Evolutionary conservation across 768 basidiomycete genomes (phyloP).

Genomic region (Lentinula sp.): DNA sequence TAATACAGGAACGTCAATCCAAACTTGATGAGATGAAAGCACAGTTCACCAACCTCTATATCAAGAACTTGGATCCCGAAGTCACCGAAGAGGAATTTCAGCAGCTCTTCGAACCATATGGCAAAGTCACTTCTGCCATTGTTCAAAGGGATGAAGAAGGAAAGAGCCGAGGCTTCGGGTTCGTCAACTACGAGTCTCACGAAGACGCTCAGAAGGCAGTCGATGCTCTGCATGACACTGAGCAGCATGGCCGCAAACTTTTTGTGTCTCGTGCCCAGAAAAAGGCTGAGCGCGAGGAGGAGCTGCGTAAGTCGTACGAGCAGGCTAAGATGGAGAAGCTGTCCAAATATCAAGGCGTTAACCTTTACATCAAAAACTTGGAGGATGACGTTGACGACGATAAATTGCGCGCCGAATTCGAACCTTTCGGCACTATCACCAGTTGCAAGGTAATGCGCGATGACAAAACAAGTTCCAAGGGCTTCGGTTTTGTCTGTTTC

Average conservation of each 20-base stretch:
- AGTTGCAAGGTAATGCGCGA: slow-evolving; percentile 99
- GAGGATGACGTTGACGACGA: slow-evolving; percentile 98
- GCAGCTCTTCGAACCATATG: slow-evolving; percentile 70
- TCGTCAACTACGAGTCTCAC: slow-evolving; percentile 93
- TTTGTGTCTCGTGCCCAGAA: slow-evolving; percentile 97
- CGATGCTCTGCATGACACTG: slow-evolving; percentile 81
- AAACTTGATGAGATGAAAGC: slow-evolving; percentile 97
- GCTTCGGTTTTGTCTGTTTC: slow-evolving; percentile 99
- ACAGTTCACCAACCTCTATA: slow-evolving; percentile 96
- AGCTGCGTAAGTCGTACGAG: slow-evolving; percentile 90
- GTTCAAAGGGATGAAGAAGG: slow-evolving; percentile 81
- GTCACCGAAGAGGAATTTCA: slow-evolving; percentile 83
- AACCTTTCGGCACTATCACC: slow-evolving; percentile 94
- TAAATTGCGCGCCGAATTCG: slow-evolving; percentile 93
- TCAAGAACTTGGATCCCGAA: slow-evolving; percentile 93
- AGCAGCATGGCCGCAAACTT: slow-evolving; percentile 81
- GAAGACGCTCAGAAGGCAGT: slow-evolving; percentile 90
- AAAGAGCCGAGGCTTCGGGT: slow-evolving; percentile 95
- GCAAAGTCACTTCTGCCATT: slow-evolving; percentile 84
- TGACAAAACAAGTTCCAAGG: slow-evolving; percentile 88
- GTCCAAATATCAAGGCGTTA: slow-evolving; percentile 98
- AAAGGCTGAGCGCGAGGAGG: slow-evolving; percentile 97
- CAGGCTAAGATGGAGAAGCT: slow-evolving; percentile 95
- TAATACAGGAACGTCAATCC: slow-evolving; percentile 82
- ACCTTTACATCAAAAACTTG: slow-evolving; percentile 99